Conservation (phyloP, 169 alveolate species). For the Perkinsus marinus region DNA sequence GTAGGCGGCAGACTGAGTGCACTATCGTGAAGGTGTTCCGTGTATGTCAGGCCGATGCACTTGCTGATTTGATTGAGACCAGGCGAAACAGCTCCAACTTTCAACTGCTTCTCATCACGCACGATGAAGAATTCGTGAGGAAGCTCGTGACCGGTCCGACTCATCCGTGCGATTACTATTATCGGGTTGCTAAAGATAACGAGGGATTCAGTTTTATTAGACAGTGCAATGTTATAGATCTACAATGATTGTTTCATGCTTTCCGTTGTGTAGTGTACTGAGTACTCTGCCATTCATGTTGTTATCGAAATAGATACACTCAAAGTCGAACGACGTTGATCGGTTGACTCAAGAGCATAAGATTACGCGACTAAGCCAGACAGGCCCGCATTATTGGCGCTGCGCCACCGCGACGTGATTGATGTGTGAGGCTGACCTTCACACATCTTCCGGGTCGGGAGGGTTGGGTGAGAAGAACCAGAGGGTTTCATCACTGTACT, state of each 20-base stretch:
- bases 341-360: too few relatives aligned
- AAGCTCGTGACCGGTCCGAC: constrained; percentile 27
- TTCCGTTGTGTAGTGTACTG: too few relatives aligned
- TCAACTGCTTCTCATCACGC: constrained; percentile 92
- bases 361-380: too few relatives aligned
- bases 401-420: too few relatives aligned
- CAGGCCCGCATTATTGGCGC: too few relatives aligned
- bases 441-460: too few relatives aligned
- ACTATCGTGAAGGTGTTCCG: neutral
- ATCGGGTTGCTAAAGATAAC: neutral
- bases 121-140: constrained; percentile 88
- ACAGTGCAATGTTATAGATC: neutral
- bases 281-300: too few relatives aligned
- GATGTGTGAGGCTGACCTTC: too few relatives aligned
- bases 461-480: too few relatives aligned
- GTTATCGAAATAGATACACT: too few relatives aligned
- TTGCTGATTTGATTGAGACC: constrained; percentile 33
- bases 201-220: neutral
- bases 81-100: constrained; percentile 32
- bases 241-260: neutral
- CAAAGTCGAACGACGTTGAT: too few relatives aligned
- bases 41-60: constrained; percentile 17
- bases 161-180: neutral
- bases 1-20: constrained; percentile 30
- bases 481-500: too few relatives aligned